A percentile compares a stretch with the other conserved stretches of the same genome.
Conservation (phyloP, 2,329 filamentous ascomycete genomes). For the Didymella pinodella region DNA sequence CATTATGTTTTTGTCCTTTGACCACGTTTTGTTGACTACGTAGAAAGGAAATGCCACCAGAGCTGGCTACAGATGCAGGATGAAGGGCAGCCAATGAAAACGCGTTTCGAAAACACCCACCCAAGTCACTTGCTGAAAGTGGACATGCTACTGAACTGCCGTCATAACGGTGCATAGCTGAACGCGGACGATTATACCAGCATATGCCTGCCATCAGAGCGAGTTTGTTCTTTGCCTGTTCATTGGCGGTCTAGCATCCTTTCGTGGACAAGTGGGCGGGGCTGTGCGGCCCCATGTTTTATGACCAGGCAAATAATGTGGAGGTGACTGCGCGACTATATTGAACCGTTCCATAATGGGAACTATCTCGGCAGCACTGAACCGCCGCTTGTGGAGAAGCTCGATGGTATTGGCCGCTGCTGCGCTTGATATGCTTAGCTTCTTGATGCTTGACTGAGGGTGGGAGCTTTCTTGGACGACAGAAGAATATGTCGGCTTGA, state of each 20-base stretch:
- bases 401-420: neutral
- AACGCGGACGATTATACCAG: constrained; percentile 1
- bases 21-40: neutral
- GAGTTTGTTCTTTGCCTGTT: constrained; percentile 27
- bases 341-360: neutral
- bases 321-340: neutral
- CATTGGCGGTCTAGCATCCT: constrained; percentile 3
- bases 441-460: constrained; percentile 19
- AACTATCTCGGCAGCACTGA: constrained; percentile 2
- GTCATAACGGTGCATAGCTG: neutral
- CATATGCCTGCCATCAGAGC: constrained; percentile 23
- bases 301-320: constrained; percentile 5
- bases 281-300: constrained; percentile 19
- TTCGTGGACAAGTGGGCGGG: constrained; percentile 8
- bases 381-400: constrained; percentile 2
- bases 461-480: neutral
- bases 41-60: neutral
- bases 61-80: neutral
- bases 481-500: constrained; percentile 26
- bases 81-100: constrained; percentile 8
- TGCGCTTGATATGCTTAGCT: constrained; percentile 32
- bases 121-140: constrained; percentile 4
- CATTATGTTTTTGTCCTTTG: neutral
- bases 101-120: constrained; percentile 3
- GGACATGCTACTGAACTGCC: constrained; percentile 12